Percentiles rank a stretch among this genome's conserved stretches.
phyloP scores from a whole-genome alignment of 805 yeast species.

The Sugiyamaella lignohabitans region DNA sequence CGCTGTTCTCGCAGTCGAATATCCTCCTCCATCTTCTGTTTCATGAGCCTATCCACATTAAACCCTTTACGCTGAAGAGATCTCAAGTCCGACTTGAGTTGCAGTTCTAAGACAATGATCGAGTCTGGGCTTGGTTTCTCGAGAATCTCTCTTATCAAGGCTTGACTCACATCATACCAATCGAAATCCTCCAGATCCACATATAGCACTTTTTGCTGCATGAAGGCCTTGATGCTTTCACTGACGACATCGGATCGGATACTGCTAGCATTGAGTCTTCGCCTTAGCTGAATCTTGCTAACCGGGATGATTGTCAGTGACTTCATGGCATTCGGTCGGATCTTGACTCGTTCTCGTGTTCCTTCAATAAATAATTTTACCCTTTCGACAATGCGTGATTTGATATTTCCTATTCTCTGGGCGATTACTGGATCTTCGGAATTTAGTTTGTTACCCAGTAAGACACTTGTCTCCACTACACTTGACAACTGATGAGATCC shows the following conservation, averaged over 20 bases:
- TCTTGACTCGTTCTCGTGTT: slow-evolving; percentile 16
- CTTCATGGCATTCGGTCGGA: slow-evolving; percentile 13
- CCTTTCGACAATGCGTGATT: slow-evolving; percentile 29
- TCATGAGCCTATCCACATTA: slow-evolving; percentile 31
- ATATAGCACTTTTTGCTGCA: slow-evolving; percentile 13
- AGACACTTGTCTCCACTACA: slow-evolving; percentile 23
- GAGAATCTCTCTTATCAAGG: slow-evolving; percentile 26
- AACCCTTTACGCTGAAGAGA: slow-evolving; percentile 34
- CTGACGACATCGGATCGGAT: slow-evolving; percentile 1
- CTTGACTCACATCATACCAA: slow-evolving; percentile 35
- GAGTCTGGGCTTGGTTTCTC: slow-evolving; percentile 33
- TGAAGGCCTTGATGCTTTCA: neutral
- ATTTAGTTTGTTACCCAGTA: slow-evolving; percentile 22
- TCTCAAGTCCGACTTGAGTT: slow-evolving; percentile 27
- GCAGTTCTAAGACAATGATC: slow-evolving; percentile 33
- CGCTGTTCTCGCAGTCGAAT: slow-evolving; percentile 15
- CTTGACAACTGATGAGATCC: slow-evolving; percentile 29
- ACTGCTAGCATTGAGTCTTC: slow-evolving; percentile 11
- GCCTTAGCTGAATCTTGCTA: slow-evolving; percentile 22
- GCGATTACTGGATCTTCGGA: neutral
- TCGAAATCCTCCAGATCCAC: slow-evolving; percentile 21
- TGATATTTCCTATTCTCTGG: slow-evolving; percentile 8
- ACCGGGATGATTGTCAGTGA: slow-evolving; percentile 23
- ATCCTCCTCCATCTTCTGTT: slow-evolving; percentile 20
- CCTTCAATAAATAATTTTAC: slow-evolving; percentile 29